Conservation (phyloP, 495 filamentous ascomycete species). For the Penicillium taxi region DNA sequence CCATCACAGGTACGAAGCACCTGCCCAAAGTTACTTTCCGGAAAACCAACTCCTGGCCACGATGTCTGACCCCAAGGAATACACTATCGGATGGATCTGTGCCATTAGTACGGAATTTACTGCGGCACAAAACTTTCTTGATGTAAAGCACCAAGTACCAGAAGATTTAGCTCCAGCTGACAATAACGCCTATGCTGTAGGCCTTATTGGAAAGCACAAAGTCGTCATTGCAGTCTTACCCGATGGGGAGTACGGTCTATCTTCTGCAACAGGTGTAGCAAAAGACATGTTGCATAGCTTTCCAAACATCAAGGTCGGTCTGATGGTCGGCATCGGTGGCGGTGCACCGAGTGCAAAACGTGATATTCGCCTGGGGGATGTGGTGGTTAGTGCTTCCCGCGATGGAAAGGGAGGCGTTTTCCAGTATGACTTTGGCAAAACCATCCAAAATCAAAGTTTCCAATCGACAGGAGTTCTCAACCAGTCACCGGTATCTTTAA, state of each 20-base stretch:
- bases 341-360: constrained; percentile 15
- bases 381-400: constrained; percentile 7
- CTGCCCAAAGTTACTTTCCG: too few species aligned
- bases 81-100: constrained; percentile 6
- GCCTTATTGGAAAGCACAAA: constrained; percentile 25
- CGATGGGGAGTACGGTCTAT: constrained; percentile 6
- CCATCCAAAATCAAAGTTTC: background rate
- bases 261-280: background rate
- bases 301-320: constrained; percentile 19
- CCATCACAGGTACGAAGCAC: too few species aligned
- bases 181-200: constrained; percentile 29
- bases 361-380: constrained; percentile 19
- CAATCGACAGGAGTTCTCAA: background rate
- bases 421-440: background rate
- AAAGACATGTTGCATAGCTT: constrained; percentile 27
- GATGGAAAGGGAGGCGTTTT: background rate
- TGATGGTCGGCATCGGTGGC: constrained; percentile 23
- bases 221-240: constrained; percentile 24
- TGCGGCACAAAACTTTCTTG: constrained; percentile 2
- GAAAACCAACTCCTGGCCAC: too few species aligned
- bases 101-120: constrained; percentile 1
- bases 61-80: constrained; percentile 1
- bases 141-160: constrained; percentile 3
- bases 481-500: background rate
- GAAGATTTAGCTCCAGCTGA: background rate